Evolutionary conservation across 768 basidiomycete genomes (phyloP).

Genomic region (Termitomyces sp.): DNA sequence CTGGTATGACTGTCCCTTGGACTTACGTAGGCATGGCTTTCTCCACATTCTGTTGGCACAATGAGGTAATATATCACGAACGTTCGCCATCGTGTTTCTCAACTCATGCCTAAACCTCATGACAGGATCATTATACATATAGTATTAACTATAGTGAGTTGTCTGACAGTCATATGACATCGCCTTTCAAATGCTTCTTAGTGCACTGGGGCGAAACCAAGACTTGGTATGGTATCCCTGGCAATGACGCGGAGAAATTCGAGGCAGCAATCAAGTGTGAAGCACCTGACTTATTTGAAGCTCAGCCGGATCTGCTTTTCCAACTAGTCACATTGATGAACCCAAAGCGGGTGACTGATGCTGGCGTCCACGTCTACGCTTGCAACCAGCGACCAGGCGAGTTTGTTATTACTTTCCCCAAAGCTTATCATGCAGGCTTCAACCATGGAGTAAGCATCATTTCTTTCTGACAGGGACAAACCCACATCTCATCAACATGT

Average conservation of each 20-base stretch:
- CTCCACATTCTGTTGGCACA: constrained; percentile 99
- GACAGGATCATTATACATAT: constrained; percentile 96
- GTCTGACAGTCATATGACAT: constrained; percentile 6
- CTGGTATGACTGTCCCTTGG: constrained; percentile 99
- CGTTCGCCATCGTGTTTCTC: not conserved
- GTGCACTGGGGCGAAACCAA: constrained; percentile 99
- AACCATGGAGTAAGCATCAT: constrained; percentile 84
- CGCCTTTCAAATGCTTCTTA: constrained; percentile 27
- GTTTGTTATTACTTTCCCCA: constrained; percentile 96
- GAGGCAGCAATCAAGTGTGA: constrained; percentile 93
- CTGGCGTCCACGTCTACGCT: constrained; percentile 88
- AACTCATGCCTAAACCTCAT: not conserved
- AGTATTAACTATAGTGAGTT: constrained; percentile 90
- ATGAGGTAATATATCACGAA: constrained; percentile 62
- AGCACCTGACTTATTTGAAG: constrained; percentile 97
- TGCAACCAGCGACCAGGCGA: constrained; percentile 97
- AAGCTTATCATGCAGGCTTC: constrained; percentile 97
- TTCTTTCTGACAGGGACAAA: not conserved
- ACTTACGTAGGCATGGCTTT: constrained; percentile 99
- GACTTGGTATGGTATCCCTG: constrained; percentile 99
- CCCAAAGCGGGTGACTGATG: constrained; percentile 79
- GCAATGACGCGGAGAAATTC: constrained; percentile 92
- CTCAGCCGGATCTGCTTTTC: constrained; percentile 95
- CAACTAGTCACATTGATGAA: constrained; percentile 98
- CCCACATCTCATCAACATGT: constrained; percentile 19